These are phyloP conservation scores for Linum usitatissimum DNA, from an alignment of 345 rosid genomes.

Conservation along the genomic window DNA sequence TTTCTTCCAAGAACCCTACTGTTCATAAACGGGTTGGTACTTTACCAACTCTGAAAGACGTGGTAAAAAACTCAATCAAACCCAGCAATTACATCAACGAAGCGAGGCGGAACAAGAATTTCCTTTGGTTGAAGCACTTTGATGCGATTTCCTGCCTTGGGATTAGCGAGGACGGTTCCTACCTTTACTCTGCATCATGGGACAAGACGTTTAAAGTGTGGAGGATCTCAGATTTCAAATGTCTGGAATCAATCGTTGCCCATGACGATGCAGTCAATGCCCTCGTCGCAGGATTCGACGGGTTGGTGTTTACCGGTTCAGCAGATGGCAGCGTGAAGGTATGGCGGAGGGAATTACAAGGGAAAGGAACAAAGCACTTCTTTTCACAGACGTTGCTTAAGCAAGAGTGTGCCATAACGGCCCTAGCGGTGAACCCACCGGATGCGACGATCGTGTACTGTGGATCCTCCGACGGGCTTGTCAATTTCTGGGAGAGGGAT, in stretches of 20 bases:
- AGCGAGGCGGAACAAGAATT: constrained; percentile 30
- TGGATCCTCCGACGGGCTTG: constrained; percentile 80
- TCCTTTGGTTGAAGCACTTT: constrained; percentile 45
- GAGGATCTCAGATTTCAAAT: constrained; percentile 57
- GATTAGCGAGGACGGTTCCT: constrained; percentile 45
- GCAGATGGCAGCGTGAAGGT: constrained; percentile 81
- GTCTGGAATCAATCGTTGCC: constrained; percentile 60
- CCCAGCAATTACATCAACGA: constrained; percentile 47
- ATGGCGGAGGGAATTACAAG: constrained; percentile 83
- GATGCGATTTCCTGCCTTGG: constrained; percentile 79
- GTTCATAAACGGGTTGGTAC: constrained; percentile 54
- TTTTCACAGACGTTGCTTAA: constrained; percentile 65
- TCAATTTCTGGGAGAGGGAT: constrained; percentile 67
- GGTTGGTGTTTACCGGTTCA: constrained; percentile 76
- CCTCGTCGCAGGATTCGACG: constrained; percentile 57
- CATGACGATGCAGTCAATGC: constrained; percentile 84
- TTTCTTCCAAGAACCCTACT: constrained; percentile 33
- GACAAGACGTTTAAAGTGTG: constrained; percentile 83
- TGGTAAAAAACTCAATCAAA: constrained; percentile 38
- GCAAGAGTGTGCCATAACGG: constrained; percentile 78
- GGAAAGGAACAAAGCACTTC: constrained; percentile 74
- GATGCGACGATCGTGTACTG: constrained; percentile 49
- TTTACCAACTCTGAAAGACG: constrained; percentile 54
- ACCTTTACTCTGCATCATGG: constrained; percentile 79
- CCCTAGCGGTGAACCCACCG: constrained; percentile 41